Evolutionary conservation across 345 rosid species (phyloP).

Genomic region (Balakata baccata): DNA sequence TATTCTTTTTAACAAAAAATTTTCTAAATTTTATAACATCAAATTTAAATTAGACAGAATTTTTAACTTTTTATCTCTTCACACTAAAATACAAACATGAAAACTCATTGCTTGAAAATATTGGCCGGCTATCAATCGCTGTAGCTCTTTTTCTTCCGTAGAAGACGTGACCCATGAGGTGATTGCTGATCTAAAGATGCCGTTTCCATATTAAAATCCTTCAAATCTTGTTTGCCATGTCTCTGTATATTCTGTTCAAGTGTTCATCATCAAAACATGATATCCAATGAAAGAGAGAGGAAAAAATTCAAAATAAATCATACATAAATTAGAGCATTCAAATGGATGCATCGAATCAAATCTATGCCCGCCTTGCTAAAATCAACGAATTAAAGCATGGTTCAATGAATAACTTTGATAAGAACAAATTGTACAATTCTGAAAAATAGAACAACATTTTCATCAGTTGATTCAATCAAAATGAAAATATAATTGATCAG

Average conservation of each 20-base stretch:
- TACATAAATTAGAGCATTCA: not conserved
- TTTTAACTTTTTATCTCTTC: not conserved
- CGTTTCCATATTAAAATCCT: slow-evolving; percentile 1
- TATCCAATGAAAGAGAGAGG: not conserved
- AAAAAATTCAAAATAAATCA: not conserved
- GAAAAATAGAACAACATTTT: not conserved
- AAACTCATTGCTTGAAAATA: not conserved
- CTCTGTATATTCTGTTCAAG: not conserved
- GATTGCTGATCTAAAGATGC: not conserved
- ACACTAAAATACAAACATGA: not conserved
- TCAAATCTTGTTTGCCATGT: slow-evolving; percentile 10
- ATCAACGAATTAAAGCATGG: not conserved
- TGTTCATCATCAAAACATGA: not conserved
- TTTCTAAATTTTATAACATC: too few relatives aligned
- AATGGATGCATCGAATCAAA: not conserved
- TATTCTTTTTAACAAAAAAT: too few relatives aligned
- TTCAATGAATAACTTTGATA: not conserved
- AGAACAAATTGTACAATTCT: not conserved
- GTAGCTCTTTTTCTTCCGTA: not conserved
- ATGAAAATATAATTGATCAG: too few relatives aligned
- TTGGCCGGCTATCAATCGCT: not conserved
- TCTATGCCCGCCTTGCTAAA: not conserved
- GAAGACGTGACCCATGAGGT: slow-evolving; percentile 1
- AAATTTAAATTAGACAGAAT: too few relatives aligned
- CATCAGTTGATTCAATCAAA: not conserved